Base-by-base conservation (phyloP, 805 yeast species). In the Candida silvatica region DNA sequence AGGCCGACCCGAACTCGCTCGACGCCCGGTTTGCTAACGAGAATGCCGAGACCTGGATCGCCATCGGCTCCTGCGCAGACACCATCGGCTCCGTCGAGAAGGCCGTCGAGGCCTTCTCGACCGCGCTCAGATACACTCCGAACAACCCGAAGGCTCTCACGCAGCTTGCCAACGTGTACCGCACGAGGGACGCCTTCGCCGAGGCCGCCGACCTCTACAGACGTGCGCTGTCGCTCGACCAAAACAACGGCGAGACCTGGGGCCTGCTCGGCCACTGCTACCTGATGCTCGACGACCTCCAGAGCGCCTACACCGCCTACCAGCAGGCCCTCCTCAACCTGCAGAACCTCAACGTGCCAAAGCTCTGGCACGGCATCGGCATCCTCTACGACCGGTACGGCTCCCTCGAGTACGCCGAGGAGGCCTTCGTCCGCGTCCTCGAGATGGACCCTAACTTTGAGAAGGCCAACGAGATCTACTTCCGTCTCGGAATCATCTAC, bases 361-460 rank as follows among this genome's bases (percentile, higher is more conserved):
- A 87, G 55, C 71, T 92, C 47, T 92, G 98, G 98, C 97, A 92
- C 59, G 98, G 98, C 0, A 90, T 92, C 45, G 98, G 98, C 24
- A 92, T 92, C 39, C 68, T 92, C 41, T 92, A 92, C 58, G 98
- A 92, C 59, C 69, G 98, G 36, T 92, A 92, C 57, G 98, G 97
- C 19, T 83, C 95, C 4, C 64, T 90, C 44, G 97, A 90, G 61
- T 92, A 90, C 51, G 98, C 98, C 3, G 98, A 92, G 58, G 98
- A 92, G 59, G 97, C 98, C 4, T 90, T 92, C 62, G 94, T 94
- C 28, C 77, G 95, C 48, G 98, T 92, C 9, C 66, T 92, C 56
- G 96, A 88, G 56, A 74, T 92, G 67, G 97, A 92, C 59, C 95
- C 97, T 32, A 79, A 85, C 54, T 90, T 92, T 49, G 97, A 92